These are phyloP conservation scores for Flammula alnicola DNA, from an alignment of 1,284 basidiomycete genomes.

Conservation along the genomic window DNA sequence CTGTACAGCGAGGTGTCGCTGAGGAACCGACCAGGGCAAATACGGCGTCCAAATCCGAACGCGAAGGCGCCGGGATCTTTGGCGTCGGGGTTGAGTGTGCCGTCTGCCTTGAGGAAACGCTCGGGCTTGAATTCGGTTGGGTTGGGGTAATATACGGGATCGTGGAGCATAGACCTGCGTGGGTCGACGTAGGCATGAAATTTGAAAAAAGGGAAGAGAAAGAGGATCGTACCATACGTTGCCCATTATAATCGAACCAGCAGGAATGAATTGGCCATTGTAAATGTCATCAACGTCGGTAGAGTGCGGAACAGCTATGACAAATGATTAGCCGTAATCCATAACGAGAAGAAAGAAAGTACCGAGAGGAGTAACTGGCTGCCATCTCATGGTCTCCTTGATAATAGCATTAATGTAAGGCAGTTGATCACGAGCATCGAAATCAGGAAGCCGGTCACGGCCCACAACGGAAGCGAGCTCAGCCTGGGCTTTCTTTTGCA, in stretches of 20 bases:
- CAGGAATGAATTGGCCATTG: no score
- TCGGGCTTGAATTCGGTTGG: conserved; percentile 41
- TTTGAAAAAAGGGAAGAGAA: background rate
- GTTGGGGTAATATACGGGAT: conserved; percentile 32
- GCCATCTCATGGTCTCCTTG: conserved; percentile 23
- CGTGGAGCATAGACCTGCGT: conserved; percentile 30
- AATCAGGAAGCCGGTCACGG: background rate
- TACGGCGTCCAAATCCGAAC: conserved; percentile 37
- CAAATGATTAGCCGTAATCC: background rate
- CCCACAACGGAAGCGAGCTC: background rate
- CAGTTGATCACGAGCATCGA: background rate
- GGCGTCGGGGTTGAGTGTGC: conserved; percentile 27
- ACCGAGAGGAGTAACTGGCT: conserved; percentile 35
- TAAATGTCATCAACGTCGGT: background rate
- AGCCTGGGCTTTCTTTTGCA: background rate
- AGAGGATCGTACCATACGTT: background rate
- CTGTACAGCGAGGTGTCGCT: no score
- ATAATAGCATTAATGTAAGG: conserved; percentile 9
- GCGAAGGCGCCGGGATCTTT: conserved; percentile 28
- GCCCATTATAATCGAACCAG: background rate
- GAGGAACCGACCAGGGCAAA: background rate
- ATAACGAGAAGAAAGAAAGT: background rate
- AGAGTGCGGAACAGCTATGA: background rate
- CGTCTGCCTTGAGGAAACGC: conserved; percentile 39
- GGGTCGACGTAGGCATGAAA: background rate